Evolutionary conservation across 106 monocot genomes (phyloP).

Genomic region (Xerophyta viscosa): DNA sequence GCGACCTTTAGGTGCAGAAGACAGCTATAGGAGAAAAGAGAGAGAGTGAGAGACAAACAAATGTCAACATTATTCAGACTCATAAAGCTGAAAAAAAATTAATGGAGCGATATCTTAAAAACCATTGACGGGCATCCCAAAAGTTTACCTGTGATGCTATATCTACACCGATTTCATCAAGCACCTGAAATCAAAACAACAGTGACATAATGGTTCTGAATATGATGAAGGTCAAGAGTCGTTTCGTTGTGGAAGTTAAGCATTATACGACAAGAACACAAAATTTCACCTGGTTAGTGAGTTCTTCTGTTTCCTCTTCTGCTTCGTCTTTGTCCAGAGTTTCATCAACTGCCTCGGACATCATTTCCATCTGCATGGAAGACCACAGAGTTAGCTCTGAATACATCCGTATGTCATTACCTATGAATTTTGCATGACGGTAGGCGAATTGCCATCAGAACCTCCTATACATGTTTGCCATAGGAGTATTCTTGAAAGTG

Average conservation of each 20-base stretch:
- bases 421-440: no score
- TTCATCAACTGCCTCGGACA: conserved; percentile 93
- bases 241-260: background rate
- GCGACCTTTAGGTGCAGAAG: conserved; percentile 93
- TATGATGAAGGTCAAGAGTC: background rate
- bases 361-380: conserved; percentile 64
- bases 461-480: no score
- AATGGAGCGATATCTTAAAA: background rate
- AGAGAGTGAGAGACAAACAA: background rate
- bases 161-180: conserved; percentile 97
- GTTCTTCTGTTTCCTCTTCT: conserved; percentile 95
- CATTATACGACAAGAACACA: background rate
- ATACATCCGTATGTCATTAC: no score
- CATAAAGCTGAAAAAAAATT: no score
- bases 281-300: conserved; percentile 76
- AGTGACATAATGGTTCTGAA: background rate
- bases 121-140: background rate
- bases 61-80: conserved; percentile 11
- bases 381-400: background rate
- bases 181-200: conserved; percentile 42
- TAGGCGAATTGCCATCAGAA: no score
- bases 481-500: no score
- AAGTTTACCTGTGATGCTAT: conserved; percentile 75
- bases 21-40: conserved; percentile 36
- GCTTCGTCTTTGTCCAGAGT: conserved; percentile 95